These are phyloP conservation scores for Candida succiphila DNA, from an alignment of 805 yeast species.

Conservation along the genomic window DNA sequence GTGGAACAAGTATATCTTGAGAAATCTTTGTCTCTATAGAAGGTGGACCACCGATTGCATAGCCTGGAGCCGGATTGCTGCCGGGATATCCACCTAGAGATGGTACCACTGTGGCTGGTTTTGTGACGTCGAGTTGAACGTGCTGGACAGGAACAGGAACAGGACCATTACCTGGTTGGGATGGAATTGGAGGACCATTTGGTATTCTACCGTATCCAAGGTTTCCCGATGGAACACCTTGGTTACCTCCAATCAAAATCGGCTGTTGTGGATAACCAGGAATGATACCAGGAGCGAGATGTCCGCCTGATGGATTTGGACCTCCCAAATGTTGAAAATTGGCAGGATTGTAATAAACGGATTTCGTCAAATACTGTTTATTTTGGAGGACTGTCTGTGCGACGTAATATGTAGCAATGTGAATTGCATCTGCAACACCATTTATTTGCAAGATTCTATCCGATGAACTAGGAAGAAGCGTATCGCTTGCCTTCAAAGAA, in stretches of 20 bases:
- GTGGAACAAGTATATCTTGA: constrained; percentile 69
- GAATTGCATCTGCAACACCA: constrained; percentile 84
- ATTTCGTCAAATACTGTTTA: constrained; percentile 46
- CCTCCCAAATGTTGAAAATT: constrained; percentile 22
- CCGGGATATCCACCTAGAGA: neutral
- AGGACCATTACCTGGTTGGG: neutral
- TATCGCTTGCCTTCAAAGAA: constrained; percentile 60
- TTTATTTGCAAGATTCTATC: constrained; percentile 62
- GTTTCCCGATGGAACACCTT: constrained; percentile 16
- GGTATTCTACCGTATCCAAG: constrained; percentile 2
- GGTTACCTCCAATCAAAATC: constrained; percentile 4
- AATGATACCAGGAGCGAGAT: constrained; percentile 1
- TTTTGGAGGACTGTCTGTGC: constrained; percentile 60
- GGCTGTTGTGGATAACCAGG: constrained; percentile 2
- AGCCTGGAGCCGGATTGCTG: neutral
- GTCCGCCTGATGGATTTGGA: constrained; percentile 7
- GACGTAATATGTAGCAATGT: constrained; percentile 69
- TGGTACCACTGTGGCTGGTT: neutral
- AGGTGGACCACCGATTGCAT: neutral
- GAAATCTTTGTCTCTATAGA: constrained; percentile 46
- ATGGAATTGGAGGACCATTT: neutral
- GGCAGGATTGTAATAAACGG: constrained; percentile 51
- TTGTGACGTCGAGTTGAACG: constrained; percentile 1
- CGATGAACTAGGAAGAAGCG: constrained; percentile 63
- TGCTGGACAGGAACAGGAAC: constrained; percentile 1